Evolutionary conservation across 768 basidiomycete genomes (phyloP).

Genomic region (Mycena alexandri): DNA sequence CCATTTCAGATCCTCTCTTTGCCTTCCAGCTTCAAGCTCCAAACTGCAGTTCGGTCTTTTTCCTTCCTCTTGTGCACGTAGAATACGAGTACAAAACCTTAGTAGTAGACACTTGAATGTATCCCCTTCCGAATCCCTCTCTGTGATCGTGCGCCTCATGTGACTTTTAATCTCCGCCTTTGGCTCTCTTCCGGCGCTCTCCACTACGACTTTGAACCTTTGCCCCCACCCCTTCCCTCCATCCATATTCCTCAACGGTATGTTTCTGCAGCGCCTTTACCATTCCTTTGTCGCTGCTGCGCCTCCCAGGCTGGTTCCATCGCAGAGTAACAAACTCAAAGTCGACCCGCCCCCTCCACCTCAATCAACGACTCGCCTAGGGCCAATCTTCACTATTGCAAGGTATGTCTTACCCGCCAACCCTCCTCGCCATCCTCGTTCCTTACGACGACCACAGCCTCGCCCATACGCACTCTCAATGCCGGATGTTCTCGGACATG

Average conservation of each 20-base stretch:
- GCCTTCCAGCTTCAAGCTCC: background rate
- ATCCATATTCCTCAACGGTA: too few relatives aligned
- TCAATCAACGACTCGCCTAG: background rate
- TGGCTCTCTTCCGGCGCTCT: too few relatives aligned
- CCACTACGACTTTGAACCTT: too few relatives aligned
- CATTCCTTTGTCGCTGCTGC: too few relatives aligned
- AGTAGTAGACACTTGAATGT: slow-evolving; percentile 1
- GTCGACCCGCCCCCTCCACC: background rate
- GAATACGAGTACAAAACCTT: background rate
- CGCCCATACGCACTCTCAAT: background rate
- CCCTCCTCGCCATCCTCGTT: background rate
- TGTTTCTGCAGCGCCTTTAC: too few relatives aligned
- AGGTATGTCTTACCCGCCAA: background rate
- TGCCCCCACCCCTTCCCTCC: too few relatives aligned
- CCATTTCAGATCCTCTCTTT: background rate
- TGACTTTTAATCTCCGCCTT: background rate
- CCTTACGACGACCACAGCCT: background rate
- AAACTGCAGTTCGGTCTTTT: background rate
- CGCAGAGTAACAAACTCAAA: too few relatives aligned
- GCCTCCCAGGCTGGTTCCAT: too few relatives aligned
- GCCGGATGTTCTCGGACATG: background rate
- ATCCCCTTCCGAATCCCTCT: background rate
- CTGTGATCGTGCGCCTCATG: background rate
- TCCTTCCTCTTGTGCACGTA: background rate
- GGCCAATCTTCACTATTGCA: background rate